phyloP scores from a whole-genome alignment of 179 eudicot genomes.

The Sideroxylon spinosum region DNA sequence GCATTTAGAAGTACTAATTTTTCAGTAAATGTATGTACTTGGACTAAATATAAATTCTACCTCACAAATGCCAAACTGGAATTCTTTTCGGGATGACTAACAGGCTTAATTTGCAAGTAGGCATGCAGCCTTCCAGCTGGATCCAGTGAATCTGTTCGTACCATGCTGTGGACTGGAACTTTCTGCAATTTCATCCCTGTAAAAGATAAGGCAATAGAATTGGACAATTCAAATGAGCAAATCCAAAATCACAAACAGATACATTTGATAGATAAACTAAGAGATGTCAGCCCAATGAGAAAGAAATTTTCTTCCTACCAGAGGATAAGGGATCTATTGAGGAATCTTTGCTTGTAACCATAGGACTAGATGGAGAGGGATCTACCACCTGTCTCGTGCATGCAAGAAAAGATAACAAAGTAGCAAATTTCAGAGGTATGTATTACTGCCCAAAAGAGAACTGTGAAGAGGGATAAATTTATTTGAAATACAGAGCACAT shows the following conservation, averaged over 20 bases:
- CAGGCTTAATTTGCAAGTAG: constrained; percentile 74
- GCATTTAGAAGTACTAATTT: not conserved
- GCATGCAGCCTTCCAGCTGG: constrained; percentile 99
- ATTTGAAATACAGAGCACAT: not conserved
- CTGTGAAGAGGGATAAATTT: not conserved
- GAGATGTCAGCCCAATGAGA: constrained; percentile 3
- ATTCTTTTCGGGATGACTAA: constrained; percentile 45
- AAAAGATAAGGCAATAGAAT: constrained; percentile 13
- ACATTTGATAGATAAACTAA: not conserved
- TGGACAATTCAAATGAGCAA: not conserved
- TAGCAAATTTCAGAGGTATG: not conserved
- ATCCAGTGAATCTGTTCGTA: constrained; percentile 80
- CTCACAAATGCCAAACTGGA: constrained; percentile 62
- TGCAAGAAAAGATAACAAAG: constrained; percentile 6
- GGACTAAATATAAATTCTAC: constrained; percentile 28
- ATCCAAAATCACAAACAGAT: not conserved
- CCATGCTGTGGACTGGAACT: constrained; percentile 71
- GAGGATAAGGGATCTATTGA: constrained; percentile 36
- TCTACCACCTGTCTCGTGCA: constrained; percentile 45
- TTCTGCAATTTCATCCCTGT: constrained; percentile 51
- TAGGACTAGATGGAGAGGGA: constrained; percentile 38
- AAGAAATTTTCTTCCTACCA: constrained; percentile 34
- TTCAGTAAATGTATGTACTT: not conserved
- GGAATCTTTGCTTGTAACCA: constrained; percentile 32
- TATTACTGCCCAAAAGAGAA: not conserved